These are phyloP conservation scores for Venturia aucupariae DNA, from an alignment of 2,329 filamentous ascomycete genomes.

Conservation along the genomic window DNA sequence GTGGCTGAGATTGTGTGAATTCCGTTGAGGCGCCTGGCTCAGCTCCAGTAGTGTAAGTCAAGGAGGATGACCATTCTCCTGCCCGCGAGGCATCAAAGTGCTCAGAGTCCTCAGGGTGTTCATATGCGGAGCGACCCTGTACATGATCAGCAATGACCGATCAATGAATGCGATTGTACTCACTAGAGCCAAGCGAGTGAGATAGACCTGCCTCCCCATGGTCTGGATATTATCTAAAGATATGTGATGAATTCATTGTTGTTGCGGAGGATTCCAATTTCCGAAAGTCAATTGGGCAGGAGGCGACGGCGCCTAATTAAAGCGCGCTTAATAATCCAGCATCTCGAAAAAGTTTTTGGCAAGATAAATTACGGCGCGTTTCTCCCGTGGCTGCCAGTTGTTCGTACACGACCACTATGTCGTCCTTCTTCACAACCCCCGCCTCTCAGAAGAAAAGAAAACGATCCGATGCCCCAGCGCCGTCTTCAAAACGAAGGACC, in stretches of 20 bases:
- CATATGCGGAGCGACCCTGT: slow-evolving; percentile 34
- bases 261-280: neutral
- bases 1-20: neutral
- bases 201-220: slow-evolving; percentile 14
- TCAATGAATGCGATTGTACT: neutral
- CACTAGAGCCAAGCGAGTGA: slow-evolving; percentile 12
- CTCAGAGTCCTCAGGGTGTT: slow-evolving; percentile 22
- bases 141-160: neutral
- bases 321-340: neutral
- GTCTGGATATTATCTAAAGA: neutral
- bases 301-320: neutral
- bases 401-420: slow-evolving; percentile 49
- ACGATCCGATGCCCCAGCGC: slow-evolving; percentile 42
- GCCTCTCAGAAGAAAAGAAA: slow-evolving; percentile 88
- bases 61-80: slow-evolving; percentile 1
- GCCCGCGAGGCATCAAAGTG: slow-evolving; percentile 16
- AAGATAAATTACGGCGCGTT: neutral
- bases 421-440: slow-evolving; percentile 90
- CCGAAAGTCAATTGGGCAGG: neutral
- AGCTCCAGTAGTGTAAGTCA: slow-evolving; percentile 16
- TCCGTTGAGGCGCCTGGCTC: slow-evolving; percentile 16
- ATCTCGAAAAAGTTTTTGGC: neutral
- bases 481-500: slow-evolving; percentile 50
- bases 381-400: neutral
- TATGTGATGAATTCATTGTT: neutral